Conservation (phyloP, 441 rosid species). For the Populus tomentosa region DNA sequence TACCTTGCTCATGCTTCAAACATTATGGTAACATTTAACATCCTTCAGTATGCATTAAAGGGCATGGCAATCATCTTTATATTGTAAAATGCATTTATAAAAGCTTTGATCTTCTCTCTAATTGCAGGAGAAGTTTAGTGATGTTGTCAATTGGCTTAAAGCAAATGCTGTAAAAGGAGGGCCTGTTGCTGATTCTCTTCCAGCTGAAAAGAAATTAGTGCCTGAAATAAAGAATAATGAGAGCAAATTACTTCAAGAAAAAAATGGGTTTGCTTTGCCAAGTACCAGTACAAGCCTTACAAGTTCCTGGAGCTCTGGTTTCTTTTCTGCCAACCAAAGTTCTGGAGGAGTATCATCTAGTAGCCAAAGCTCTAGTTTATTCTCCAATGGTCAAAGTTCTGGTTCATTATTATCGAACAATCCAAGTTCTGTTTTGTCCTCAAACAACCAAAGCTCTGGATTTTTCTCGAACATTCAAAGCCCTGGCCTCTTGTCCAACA, state of each 20-base stretch:
- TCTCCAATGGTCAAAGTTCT: constrained; percentile 19
- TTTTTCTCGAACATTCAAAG: constrained; percentile 12
- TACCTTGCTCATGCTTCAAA: constrained; percentile 74
- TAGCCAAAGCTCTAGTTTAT: constrained; percentile 12
- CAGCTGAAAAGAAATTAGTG: constrained; percentile 35
- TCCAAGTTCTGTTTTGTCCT: constrained; percentile 19
- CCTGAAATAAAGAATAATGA: constrained; percentile 44
- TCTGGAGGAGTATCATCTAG: constrained; percentile 16
- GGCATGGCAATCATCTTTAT: background rate
- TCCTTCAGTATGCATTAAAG: background rate
- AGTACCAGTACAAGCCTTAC: constrained; percentile 33
- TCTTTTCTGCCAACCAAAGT: constrained; percentile 23
- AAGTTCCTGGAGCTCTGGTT: constrained; percentile 37
- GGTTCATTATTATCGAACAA: constrained; percentile 15
- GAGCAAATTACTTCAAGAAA: constrained; percentile 38
- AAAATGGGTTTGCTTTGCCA: constrained; percentile 27
- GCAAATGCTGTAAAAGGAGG: constrained; percentile 53
- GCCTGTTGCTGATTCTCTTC: constrained; percentile 37
- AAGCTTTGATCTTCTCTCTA: background rate
- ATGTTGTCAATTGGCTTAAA: constrained; percentile 87
- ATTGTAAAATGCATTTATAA: background rate
- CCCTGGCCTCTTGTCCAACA: constrained; percentile 10
- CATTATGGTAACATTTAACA: constrained; percentile 47
- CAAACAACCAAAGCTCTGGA: constrained; percentile 15
- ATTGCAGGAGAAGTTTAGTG: constrained; percentile 71